phyloP scores from a whole-genome alignment of 129 eudicot genomes.

The Solidago caesia region DNA sequence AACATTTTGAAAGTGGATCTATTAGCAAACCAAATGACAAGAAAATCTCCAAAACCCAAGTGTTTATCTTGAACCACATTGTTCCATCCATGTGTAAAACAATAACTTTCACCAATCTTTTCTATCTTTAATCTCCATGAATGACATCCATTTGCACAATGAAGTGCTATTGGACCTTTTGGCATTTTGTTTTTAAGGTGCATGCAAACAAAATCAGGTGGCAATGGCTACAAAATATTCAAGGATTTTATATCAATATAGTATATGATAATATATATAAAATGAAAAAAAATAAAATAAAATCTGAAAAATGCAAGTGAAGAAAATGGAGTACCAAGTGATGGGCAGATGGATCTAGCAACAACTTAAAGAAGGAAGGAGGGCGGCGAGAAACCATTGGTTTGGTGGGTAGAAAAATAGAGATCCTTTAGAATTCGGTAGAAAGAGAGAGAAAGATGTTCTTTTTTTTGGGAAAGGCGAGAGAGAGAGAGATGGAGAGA shows the following conservation, averaged over 20 bases:
- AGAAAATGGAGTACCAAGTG: slow-evolving; percentile 15
- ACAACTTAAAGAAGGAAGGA: slow-evolving; percentile 25
- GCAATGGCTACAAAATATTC: slow-evolving; percentile 19
- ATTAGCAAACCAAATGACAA: slow-evolving; percentile 17
- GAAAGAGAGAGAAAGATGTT: no score
- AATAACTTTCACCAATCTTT: background rate
- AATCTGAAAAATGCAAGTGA: background rate
- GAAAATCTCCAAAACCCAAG: slow-evolving; percentile 24
- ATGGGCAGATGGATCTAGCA: slow-evolving; percentile 22
- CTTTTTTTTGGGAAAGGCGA: no score
- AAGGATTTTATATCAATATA: background rate
- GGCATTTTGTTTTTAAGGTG: slow-evolving; percentile 22
- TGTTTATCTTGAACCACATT: slow-evolving; percentile 24
- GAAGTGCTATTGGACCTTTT: slow-evolving; percentile 4
- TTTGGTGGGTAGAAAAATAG: no score
- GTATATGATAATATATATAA: no score
- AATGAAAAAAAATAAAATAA: background rate
- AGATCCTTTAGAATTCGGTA: no score
- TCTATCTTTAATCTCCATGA: slow-evolving; percentile 11
- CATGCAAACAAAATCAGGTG: slow-evolving; percentile 12
- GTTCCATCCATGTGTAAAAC: slow-evolving; percentile 24
- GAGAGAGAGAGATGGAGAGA: no score
- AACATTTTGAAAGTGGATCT: slow-evolving; percentile 14
- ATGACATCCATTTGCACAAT: slow-evolving; percentile 15
- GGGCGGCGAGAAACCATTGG: no score